phyloP scores from a whole-genome alignment of 371 early-diverging fungal species.

The Polyrhizophydium stewartii region DNA sequence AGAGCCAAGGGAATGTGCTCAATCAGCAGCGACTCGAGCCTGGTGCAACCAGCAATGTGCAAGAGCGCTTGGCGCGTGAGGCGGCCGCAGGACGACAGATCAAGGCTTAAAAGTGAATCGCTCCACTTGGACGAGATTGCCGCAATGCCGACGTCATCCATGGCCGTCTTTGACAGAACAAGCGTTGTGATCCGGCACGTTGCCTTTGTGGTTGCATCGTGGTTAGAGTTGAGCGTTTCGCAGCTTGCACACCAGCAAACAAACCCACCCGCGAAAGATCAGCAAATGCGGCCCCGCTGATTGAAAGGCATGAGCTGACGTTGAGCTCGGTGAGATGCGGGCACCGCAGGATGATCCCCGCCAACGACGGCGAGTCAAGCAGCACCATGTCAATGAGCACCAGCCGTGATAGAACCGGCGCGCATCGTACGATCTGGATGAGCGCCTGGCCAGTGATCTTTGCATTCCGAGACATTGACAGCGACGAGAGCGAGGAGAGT shows the following conservation, averaged over 20 bases:
- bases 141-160: too few species aligned
- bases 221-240: background rate
- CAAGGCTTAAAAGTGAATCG: too few species aligned
- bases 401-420: background rate
- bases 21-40: background rate
- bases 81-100: background rate
- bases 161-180: too few species aligned
- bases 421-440: background rate
- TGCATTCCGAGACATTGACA: background rate
- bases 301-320: background rate
- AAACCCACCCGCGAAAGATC: background rate
- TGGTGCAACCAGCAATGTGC: background rate
- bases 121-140: too few species aligned
- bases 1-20: background rate
- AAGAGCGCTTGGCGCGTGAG: background rate
- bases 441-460: conserved; percentile 1
- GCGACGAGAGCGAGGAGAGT: background rate
- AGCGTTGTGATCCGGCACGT: too few species aligned
- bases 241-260: background rate
- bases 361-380: background rate
- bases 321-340: background rate
- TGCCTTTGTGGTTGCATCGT: too few species aligned
- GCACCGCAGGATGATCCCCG: background rate
- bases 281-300: background rate
- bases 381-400: background rate